Base-by-base conservation (phyloP, 495 filamentous ascomycete genomes). In the Glutinoglossum americanum region DNA sequence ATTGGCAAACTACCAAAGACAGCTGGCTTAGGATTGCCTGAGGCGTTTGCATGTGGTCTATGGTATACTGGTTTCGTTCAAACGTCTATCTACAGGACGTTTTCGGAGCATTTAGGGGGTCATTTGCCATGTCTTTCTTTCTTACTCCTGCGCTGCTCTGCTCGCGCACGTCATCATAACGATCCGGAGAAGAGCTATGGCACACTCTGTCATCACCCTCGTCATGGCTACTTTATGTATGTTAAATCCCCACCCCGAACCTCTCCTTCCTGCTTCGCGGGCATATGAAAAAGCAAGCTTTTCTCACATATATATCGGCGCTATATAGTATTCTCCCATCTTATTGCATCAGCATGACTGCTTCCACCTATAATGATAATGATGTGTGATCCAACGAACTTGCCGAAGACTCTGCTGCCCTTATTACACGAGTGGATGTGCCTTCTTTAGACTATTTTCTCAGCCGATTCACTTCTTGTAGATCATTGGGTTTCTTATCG, bases 191-290 rank as follows among this genome's bases (percentile, higher is more conserved):
- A 32, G 23, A 53, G 28, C 19, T 21, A 30, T 53, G 49, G 28
- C 49, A 27, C 54, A 41, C 25, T 56, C 32, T 28, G 32, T 59
- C 57, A 57, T 59, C 57, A 47, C 59, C 51, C 41, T 59, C 28
- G 28, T 59, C 47, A 26, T 58, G 57, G 57, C 47, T 47, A 55
- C 33, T 32, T 62, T 53, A 60, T 69, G 67, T 69, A 69, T 59
- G 66, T 68, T 69, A 69, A 62, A 54, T 64, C 64, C 66, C 61
- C 62, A 65, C 62, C 63, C 59, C 25, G 66, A 62, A 65, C 63
- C 65, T 62, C 30, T 32, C 54, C 15, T 37, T 39, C 44, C 27
- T 47, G 27, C 44, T 37, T 58, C n/a, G 41, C 39, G 60, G 61
- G 47, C 32, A 51, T 54, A 39, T 53, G 3, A 58, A 48, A 58